Conservation (phyloP, 257 asterid genomes). For the Linderniella brevidens region DNA sequence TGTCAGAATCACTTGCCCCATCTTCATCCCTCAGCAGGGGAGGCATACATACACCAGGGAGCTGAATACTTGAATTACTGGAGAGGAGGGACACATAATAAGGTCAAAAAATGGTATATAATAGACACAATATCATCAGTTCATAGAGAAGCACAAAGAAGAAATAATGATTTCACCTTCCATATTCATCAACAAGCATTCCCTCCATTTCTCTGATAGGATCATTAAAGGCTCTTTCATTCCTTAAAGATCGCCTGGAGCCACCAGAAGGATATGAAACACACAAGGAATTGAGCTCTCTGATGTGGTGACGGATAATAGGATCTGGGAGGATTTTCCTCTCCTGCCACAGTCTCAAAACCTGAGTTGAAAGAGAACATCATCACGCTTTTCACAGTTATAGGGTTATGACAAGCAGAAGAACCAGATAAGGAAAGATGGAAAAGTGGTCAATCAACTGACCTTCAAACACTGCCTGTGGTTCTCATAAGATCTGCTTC, state of each 20-base stretch:
- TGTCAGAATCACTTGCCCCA: conserved; percentile 63
- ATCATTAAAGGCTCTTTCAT: conserved; percentile 80
- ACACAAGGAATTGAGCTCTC: conserved; percentile 61
- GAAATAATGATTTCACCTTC: conserved; percentile 35
- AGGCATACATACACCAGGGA: conserved; percentile 82
- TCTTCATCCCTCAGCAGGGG: conserved; percentile 68
- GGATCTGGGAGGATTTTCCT: conserved; percentile 79
- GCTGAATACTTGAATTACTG: conserved; percentile 92
- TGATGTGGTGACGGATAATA: conserved; percentile 57
- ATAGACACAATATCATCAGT: background rate
- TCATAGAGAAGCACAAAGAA: conserved; percentile 1
- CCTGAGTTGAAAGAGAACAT: conserved; percentile 23
- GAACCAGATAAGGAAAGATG: background rate
- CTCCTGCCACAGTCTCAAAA: conserved; percentile 90
- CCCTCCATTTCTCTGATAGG: conserved; percentile 95
- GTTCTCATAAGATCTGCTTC: conserved; percentile 57
- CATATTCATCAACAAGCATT: conserved; percentile 88
- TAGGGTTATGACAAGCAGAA: background rate
- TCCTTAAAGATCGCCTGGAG: conserved; percentile 47
- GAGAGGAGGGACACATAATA: conserved; percentile 15
- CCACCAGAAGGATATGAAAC: conserved; percentile 35
- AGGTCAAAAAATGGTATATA: conserved; percentile 2
- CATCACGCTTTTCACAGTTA: background rate
- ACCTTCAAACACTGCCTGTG: conserved; percentile 87
- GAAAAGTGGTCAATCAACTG: conserved; percentile 13